Evolutionary conservation across 495 filamentous ascomycete genomes (phyloP), one percentile per base, ranked within the genome.

Genomic region (Hypoxylon fuscum): DNA sequence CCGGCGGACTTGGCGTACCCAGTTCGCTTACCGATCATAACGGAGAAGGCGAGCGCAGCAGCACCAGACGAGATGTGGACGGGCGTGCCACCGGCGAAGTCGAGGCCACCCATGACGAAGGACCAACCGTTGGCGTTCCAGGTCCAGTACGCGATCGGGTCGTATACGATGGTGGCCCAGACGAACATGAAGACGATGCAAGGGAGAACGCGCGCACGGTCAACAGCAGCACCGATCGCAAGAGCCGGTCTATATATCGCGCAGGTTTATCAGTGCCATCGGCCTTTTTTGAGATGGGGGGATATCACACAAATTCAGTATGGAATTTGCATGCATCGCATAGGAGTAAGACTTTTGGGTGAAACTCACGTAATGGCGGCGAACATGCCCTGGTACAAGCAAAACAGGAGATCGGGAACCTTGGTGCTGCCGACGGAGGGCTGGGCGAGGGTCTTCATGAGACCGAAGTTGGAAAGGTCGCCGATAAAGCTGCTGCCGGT

Each of bases 371-470:
- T 89, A 80, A 91, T 91, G 43, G 83, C 80, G 15, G 89, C 89
- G 77, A 91, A 93, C 87, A 93, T 91, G 73, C 88, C 89, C 81
- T 96, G 93, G 76, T 93, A 98, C 65, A 98, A 87, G 17, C 89
- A 89, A 72, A 96, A 98, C 17, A 98, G 76, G 14, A 98, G 81
- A 75, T 97, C 95, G 1, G 95, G 92, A 50, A 98, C 83, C 67
- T 89, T 85, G 50, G 79, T 75, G 44, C 90, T 91, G 10, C 90
- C 95, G 34, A 93, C 90, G 1, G 90, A 93, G 2, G 91, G 92
- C n/a, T 79, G 80, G 35, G 81, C 96, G 47, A 97, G 81, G 4
- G 90, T 88, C 72, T 88, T 86, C 76, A 79, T 85, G 55, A 98
- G 85, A 8, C 90, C 95, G 72, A 98, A 90, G 79, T 96, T 93